Evolutionary conservation across 2,329 filamentous ascomycete species (phyloP).

Genomic region (Hypocreales sp.): DNA sequence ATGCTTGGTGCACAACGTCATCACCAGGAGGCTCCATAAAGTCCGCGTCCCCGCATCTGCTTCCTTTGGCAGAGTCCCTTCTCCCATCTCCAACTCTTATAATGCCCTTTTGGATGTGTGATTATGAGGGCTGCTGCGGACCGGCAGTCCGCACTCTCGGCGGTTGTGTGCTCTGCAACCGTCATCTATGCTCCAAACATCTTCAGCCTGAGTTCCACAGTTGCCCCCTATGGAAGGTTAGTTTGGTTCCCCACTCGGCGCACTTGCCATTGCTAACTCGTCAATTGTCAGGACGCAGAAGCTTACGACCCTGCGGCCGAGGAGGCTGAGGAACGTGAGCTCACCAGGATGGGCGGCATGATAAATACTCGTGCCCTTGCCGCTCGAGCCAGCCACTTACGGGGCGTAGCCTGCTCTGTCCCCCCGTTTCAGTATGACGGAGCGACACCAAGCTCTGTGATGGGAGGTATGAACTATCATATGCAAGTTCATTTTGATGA

Average conservation of each 20-base stretch:
- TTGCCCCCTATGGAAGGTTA: slow-evolving; percentile 21
- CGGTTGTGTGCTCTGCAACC: slow-evolving; percentile 22
- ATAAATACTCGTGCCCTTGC: slow-evolving; percentile 21
- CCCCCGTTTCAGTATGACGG: slow-evolving; percentile 19
- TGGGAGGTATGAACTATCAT: slow-evolving; percentile 30
- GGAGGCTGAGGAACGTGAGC: slow-evolving; percentile 18
- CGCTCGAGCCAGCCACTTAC: slow-evolving; percentile 17
- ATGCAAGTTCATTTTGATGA: slow-evolving; percentile 25
- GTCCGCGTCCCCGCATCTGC: no score
- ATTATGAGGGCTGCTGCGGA: slow-evolving; percentile 14
- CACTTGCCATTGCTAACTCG: slow-evolving; percentile 5
- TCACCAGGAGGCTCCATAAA: no score
- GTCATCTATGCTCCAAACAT: slow-evolving; percentile 20
- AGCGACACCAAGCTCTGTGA: slow-evolving; percentile 17
- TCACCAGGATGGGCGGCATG: slow-evolving; percentile 15
- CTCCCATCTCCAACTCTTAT: no score
- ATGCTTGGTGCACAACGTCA: no score
- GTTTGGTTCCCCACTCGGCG: slow-evolving; percentile 5
- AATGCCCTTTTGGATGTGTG: slow-evolving; percentile 19
- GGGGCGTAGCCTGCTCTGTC: slow-evolving; percentile 20
- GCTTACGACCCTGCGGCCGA: slow-evolving; percentile 16
- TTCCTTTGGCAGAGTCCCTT: no score
- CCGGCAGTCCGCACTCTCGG: slow-evolving; percentile 18
- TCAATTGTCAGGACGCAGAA: slow-evolving; percentile 18
- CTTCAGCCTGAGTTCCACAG: slow-evolving; percentile 14